phyloP scores from a whole-genome alignment of 805 yeast species.

The Candida manassasensis region DNA sequence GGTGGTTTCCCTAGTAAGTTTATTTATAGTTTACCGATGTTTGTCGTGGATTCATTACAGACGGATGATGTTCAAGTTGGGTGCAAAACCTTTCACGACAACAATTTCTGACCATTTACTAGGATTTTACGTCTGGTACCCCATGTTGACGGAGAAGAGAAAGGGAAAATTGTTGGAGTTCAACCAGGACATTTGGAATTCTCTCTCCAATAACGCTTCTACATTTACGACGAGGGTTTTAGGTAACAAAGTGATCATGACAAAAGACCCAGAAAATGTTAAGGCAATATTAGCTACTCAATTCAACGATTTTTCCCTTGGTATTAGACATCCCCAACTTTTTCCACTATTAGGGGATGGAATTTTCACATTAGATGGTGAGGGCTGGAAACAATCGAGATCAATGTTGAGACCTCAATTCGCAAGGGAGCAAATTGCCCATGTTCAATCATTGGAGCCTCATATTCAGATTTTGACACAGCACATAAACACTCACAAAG shows the following conservation, averaged over 20 bases:
- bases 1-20: conserved; percentile 1
- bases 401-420: conserved; percentile 37
- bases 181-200: conserved; percentile 10
- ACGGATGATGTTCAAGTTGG: conserved; percentile 9
- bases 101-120: conserved; percentile 10
- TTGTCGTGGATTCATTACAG: not conserved
- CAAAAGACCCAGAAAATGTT: conserved; percentile 32
- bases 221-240: conserved; percentile 4
- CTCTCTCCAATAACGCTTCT: conserved; percentile 2
- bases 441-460: conserved; percentile 26
- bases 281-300: conserved; percentile 34
- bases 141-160: conserved; percentile 11
- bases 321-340: conserved; percentile 25
- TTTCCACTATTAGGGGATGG: conserved; percentile 34
- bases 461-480: conserved; percentile 23
- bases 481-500: conserved; percentile 16
- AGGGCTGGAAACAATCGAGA: conserved; percentile 33
- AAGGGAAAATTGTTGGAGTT: conserved; percentile 18
- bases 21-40: not conserved
- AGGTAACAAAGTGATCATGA: conserved; percentile 15
- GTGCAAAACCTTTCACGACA: conserved; percentile 10
- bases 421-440: conserved; percentile 34
- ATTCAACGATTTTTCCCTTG: conserved; percentile 32
- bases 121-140: conserved; percentile 16
- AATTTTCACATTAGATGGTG: conserved; percentile 35